These are phyloP conservation scores for Clausena lansium DNA, from an alignment of 345 rosid species.

Conservation along the genomic window DNA sequence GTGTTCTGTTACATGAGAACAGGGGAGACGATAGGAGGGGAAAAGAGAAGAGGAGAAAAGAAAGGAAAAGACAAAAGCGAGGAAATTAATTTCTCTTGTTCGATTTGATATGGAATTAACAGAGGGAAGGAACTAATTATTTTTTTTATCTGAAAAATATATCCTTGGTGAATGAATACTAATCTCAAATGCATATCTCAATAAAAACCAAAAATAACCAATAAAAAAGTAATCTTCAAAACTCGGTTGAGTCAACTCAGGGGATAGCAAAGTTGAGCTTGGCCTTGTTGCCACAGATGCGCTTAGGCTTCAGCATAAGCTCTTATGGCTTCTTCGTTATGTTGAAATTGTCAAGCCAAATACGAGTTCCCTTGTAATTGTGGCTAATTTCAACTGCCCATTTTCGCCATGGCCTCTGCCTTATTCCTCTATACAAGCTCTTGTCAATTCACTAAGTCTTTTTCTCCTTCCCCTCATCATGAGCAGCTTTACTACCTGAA, in stretches of 20 bases:
- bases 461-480: constrained; percentile 6
- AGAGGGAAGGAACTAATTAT: too few species aligned
- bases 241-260: constrained; percentile 33
- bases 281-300: constrained; percentile 87
- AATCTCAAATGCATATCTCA: too few species aligned
- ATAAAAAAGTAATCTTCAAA: not conserved
- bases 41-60: too few species aligned
- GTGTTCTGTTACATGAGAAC: too few species aligned
- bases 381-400: constrained; percentile 96
- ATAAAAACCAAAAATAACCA: too few species aligned
- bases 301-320: constrained; percentile 76
- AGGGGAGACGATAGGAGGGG: too few species aligned
- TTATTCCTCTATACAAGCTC: constrained; percentile 79
- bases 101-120: too few species aligned
- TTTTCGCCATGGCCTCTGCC: constrained; percentile 94
- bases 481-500: too few species aligned
- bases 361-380: constrained; percentile 66
- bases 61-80: too few species aligned
- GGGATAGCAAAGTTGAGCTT: constrained; percentile 65
- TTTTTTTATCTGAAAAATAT: too few species aligned
- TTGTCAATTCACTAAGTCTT: constrained; percentile 47
- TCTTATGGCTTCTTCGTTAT: constrained; percentile 79
- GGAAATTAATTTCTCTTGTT: too few species aligned
- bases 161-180: too few species aligned
- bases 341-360: constrained; percentile 88